These are phyloP conservation scores for Aspergillus chevalieri DNA, from an alignment of 2,329 filamentous ascomycete genomes.

Conservation along the genomic window DNA sequence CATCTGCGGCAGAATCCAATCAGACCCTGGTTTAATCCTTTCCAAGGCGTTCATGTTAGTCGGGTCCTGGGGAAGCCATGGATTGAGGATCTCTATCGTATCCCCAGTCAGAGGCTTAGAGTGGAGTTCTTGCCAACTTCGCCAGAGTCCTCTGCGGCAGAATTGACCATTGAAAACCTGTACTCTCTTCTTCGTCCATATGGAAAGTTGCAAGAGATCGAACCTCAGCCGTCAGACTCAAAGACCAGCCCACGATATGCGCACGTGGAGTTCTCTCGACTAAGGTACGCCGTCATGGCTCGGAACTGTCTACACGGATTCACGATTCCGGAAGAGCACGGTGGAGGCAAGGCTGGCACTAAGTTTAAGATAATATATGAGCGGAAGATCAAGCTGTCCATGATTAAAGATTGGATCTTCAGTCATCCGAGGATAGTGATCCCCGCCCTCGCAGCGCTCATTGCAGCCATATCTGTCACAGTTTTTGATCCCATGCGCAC, in stretches of 20 bases:
- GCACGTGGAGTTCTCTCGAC: conserved; percentile 66
- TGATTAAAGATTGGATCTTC: conserved; percentile 80
- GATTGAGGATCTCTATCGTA: conserved; percentile 84
- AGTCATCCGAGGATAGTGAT: conserved; percentile 84
- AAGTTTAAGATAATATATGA: conserved; percentile 78
- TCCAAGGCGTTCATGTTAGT: conserved; percentile 62
- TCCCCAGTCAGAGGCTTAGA: conserved; percentile 68
- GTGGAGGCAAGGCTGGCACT: conserved; percentile 71
- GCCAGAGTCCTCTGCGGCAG: conserved; percentile 64
- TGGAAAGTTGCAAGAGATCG: conserved; percentile 83
- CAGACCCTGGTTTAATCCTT: conserved; percentile 85
- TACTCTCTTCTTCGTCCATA: conserved; percentile 85
- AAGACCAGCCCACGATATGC: conserved; percentile 78
- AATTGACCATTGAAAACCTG: conserved; percentile 77
- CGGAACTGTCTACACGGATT: conserved; percentile 90
- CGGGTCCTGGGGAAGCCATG: conserved; percentile 81
- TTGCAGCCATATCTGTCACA: conserved; percentile 76
- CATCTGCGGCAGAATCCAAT: conserved; percentile 65
- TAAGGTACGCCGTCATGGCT: conserved; percentile 76
- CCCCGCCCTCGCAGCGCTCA: conserved; percentile 69
- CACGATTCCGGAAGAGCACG: conserved; percentile 59
- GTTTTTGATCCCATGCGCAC: conserved; percentile 92
- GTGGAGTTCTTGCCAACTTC: conserved; percentile 76
- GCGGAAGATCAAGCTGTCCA: conserved; percentile 66
- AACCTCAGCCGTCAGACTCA: conserved; percentile 74